Conservation (phyloP, 139 green algal species). For the Haematococcus lacustris region DNA sequence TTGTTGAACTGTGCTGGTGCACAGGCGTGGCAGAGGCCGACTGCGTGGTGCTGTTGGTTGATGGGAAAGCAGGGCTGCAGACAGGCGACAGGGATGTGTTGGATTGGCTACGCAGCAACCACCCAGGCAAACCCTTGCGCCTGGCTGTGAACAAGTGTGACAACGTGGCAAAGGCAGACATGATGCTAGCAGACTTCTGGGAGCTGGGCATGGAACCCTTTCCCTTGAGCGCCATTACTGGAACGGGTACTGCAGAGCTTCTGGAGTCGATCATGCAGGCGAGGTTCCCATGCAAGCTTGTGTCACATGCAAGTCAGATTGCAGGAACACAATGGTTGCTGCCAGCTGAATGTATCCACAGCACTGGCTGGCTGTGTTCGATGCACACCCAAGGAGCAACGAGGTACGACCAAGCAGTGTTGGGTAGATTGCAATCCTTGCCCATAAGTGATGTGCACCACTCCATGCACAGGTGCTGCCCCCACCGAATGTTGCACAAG, state of each 20-base stretch:
- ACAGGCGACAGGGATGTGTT: constrained; percentile 80
- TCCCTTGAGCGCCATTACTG: constrained; percentile 84
- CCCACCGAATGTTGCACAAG: constrained; percentile 17
- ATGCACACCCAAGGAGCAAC: background rate
- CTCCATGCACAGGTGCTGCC: constrained; percentile 19
- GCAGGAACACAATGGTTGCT: background rate
- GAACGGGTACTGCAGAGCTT: constrained; percentile 84
- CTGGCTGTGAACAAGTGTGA: constrained; percentile 99
- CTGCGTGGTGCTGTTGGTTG: constrained; percentile 77
- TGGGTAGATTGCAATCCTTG: background rate
- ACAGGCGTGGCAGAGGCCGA: constrained; percentile 82
- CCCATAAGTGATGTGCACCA: background rate
- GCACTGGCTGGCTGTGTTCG: background rate
- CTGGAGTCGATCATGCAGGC: constrained; percentile 61
- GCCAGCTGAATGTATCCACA: background rate
- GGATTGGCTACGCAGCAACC: constrained; percentile 74
- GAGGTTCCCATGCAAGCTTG: background rate
- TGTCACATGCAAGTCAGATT: background rate
- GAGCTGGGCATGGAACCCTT: constrained; percentile 67
- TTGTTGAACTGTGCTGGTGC: background rate
- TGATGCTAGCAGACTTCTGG: constrained; percentile 88
- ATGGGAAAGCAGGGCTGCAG: constrained; percentile 82
- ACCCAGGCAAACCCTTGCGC: constrained; percentile 71
- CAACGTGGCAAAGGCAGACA: constrained; percentile 61
- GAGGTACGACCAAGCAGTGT: background rate